Evolutionary conservation across 2,329 filamentous ascomycete genomes (phyloP).

Genomic region (Orbilia oligospora): DNA sequence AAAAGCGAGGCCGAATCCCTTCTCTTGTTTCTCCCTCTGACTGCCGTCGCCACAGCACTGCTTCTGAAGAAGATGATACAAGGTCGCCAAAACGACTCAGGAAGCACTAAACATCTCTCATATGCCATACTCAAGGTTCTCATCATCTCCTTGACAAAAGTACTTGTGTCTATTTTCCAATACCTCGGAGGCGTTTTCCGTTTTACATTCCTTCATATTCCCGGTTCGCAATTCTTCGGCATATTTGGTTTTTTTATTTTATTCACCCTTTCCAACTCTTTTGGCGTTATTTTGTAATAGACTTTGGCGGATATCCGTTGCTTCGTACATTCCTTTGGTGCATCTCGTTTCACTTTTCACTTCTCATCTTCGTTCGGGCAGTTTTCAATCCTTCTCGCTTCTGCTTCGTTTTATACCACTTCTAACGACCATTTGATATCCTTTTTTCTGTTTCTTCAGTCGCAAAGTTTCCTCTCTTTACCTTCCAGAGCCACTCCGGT

Average conservation of each 20-base stretch:
- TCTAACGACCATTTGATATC: constrained; percentile 61
- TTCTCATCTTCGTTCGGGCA: constrained; percentile 20
- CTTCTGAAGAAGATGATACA: constrained; percentile 57
- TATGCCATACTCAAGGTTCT: constrained; percentile 43
- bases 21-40: constrained; percentile 34
- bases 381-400: constrained; percentile 26
- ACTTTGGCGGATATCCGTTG: constrained; percentile 58
- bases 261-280: constrained; percentile 1
- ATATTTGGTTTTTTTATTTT: constrained; percentile 27
- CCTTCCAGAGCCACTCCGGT: constrained; percentile 50
- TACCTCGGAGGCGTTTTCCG: constrained; percentile 58
- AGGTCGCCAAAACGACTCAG: constrained; percentile 52
- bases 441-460: constrained; percentile 34
- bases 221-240: constrained; percentile 21
- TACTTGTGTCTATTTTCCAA: constrained; percentile 51
- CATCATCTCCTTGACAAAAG: constrained; percentile 44
- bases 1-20: constrained; percentile 52
- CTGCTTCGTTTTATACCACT: constrained; percentile 46
- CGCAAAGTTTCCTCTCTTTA: constrained; percentile 37
- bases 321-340: constrained; percentile 60
- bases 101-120: constrained; percentile 46
- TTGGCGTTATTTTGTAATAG: constrained; percentile 61
- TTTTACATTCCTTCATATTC: constrained; percentile 38
- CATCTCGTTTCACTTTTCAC: constrained; percentile 18
- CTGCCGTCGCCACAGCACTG: constrained; percentile 53